These are phyloP conservation scores for Daldinia bambusicola DNA, from an alignment of 495 filamentous ascomycete species.

Conservation along the genomic window DNA sequence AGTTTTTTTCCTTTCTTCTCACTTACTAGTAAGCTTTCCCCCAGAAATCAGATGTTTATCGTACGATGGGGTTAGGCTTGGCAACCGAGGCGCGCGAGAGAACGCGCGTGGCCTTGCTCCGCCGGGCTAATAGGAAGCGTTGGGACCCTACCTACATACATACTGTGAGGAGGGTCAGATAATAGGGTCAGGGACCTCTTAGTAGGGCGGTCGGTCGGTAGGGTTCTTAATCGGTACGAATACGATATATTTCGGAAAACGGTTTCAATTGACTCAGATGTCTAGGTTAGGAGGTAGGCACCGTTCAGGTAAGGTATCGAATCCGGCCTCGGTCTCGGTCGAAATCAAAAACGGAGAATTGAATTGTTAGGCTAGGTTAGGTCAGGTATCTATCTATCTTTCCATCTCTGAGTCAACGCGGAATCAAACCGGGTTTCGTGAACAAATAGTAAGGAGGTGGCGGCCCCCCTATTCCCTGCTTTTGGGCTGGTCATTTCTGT, in stretches of 20 bases:
- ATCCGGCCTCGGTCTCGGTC: too few relatives aligned
- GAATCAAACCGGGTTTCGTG: too few relatives aligned
- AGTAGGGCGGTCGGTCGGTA: too few relatives aligned
- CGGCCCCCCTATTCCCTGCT: constrained; percentile 1
- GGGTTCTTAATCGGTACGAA: constrained; percentile 4
- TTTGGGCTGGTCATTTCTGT: neutral
- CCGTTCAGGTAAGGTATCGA: too few relatives aligned
- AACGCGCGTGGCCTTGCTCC: constrained; percentile 1
- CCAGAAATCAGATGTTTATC: constrained; percentile 24
- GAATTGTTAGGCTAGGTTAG: neutral
- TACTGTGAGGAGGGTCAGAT: too few relatives aligned
- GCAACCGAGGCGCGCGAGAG: constrained; percentile 15
- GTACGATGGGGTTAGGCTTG: constrained; percentile 33
- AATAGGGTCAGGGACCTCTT: too few relatives aligned
- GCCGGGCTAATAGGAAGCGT: constrained; percentile 9
- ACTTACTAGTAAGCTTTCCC: constrained; percentile 10
- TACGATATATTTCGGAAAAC: neutral
- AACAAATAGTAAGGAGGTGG: too few relatives aligned
- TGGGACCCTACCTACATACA: neutral
- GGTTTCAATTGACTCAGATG: too few relatives aligned
- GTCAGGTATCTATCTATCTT: too few relatives aligned
- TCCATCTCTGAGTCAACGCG: neutral
- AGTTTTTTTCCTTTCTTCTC: constrained; percentile 2
- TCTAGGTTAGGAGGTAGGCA: too few relatives aligned
- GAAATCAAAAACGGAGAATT: too few relatives aligned